phyloP scores from a whole-genome alignment of 179 eudicot species.

The Spinacia oleracea region DNA sequence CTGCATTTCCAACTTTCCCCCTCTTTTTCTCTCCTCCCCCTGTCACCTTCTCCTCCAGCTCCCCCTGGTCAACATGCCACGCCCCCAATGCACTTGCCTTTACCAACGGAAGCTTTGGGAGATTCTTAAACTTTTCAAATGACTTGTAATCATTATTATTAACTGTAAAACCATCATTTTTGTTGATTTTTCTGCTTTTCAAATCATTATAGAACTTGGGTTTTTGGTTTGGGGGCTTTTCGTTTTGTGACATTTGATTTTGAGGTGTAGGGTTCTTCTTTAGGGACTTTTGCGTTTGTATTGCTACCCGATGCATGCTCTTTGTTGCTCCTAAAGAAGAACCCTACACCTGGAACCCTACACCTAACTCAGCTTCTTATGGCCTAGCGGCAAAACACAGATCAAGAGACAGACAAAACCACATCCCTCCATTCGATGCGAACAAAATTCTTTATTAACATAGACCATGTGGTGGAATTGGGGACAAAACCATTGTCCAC shows the following conservation, averaged over 20 bases:
- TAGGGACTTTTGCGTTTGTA: not conserved
- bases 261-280: slow-evolving; percentile 25
- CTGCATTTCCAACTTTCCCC: slow-evolving; percentile 45
- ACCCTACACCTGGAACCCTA: too few relatives aligned
- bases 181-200: slow-evolving; percentile 2
- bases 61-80: slow-evolving; percentile 65
- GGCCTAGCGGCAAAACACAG: not conserved
- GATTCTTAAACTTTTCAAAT: slow-evolving; percentile 59
- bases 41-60: slow-evolving; percentile 70
- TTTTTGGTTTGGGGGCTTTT: slow-evolving; percentile 19
- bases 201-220: slow-evolving; percentile 16
- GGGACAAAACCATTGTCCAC: slow-evolving; percentile 73
- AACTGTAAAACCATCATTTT: slow-evolving; percentile 10
- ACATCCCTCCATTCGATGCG: slow-evolving; percentile 14
- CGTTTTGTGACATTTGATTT: not conserved
- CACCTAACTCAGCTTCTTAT: slow-evolving; percentile 7
- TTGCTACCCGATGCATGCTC: not conserved
- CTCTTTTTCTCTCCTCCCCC: slow-evolving; percentile 49
- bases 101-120: slow-evolving; percentile 79
- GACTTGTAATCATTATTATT: slow-evolving; percentile 25
- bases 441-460: slow-evolving; percentile 51
- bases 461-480: slow-evolving; percentile 76
- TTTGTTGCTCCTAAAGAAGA: too few relatives aligned
- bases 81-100: slow-evolving; percentile 58
- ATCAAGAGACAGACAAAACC: slow-evolving; percentile 17